Percentiles rank a stretch among this genome's conserved stretches.
Evolutionary conservation across 768 basidiomycete species (phyloP).

Genomic region (Pulveroboletus sp.): DNA sequence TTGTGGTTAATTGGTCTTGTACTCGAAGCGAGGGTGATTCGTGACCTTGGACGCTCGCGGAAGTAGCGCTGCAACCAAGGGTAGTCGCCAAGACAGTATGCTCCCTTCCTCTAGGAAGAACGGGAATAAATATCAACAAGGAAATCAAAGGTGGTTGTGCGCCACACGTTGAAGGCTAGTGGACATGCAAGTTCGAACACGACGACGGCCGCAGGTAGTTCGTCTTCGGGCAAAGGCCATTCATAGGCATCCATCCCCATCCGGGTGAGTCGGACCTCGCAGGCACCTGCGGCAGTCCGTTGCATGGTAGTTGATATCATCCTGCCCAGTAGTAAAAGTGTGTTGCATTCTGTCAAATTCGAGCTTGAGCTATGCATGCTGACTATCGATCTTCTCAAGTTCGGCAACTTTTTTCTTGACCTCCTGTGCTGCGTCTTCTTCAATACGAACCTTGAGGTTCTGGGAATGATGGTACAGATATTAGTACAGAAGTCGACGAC

Average conservation of each 20-base stretch:
- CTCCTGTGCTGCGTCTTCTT: conserved; percentile 18
- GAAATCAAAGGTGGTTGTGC: conserved; percentile 18
- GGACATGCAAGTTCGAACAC: conserved; percentile 43
- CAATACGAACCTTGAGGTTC: conserved; percentile 27
- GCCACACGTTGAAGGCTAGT: conserved; percentile 36
- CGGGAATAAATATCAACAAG: conserved; percentile 26
- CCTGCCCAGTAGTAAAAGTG: too few species aligned
- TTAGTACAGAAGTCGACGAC: conserved; percentile 21
- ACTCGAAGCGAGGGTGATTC: conserved; percentile 35
- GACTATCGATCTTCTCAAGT: conserved; percentile 6
- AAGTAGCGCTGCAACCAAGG: not conserved
- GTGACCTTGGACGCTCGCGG: conserved; percentile 7
- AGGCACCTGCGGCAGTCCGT: not conserved
- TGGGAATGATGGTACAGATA: conserved; percentile 31
- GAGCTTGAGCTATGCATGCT: too few species aligned
- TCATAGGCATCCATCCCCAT: conserved; percentile 24
- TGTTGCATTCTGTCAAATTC: too few species aligned
- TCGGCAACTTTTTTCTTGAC: conserved; percentile 21
- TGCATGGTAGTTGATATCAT: not conserved
- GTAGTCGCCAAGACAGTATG: not conserved
- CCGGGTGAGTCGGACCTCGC: too few species aligned
- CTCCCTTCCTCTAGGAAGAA: too few species aligned
- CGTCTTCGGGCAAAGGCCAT: conserved; percentile 40
- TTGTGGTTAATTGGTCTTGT: conserved; percentile 26
- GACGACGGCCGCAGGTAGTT: conserved; percentile 16